Conservation (phyloP, 495 filamentous ascomycete species). For the Daldinia bambusicola region DNA sequence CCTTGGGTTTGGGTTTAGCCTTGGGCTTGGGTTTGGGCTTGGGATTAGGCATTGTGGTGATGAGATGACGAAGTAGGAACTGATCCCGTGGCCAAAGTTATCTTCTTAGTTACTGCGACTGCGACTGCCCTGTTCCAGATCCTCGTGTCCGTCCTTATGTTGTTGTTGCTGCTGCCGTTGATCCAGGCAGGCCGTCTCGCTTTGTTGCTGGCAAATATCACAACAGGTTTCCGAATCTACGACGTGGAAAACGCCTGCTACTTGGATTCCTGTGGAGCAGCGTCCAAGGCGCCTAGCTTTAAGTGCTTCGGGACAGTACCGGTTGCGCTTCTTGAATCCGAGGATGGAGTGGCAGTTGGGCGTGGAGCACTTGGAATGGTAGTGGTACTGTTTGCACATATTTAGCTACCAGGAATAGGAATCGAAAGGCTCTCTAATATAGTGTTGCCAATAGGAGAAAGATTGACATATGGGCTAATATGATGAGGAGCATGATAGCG, state of each 20-base stretch:
- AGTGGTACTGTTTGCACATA: slow-evolving; percentile 24
- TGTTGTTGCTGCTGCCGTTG: no score
- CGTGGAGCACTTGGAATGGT: not conserved
- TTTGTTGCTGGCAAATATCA: not conserved
- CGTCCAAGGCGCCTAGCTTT: slow-evolving; percentile 4
- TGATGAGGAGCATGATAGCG: not conserved
- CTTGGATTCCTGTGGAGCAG: not conserved
- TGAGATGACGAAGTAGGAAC: not conserved
- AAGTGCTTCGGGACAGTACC: slow-evolving; percentile 17
- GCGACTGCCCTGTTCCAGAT: not conserved
- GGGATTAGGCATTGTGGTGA: not conserved
- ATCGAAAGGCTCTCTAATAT: not conserved
- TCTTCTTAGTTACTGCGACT: not conserved
- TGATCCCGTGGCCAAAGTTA: not conserved
- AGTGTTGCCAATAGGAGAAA: not conserved
- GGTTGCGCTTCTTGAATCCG: slow-evolving; percentile 9
- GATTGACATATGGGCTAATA: not conserved
- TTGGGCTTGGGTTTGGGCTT: not conserved
- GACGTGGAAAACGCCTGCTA: no score
- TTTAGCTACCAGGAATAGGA: not conserved
- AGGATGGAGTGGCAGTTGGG: slow-evolving; percentile 6
- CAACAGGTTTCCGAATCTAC: not conserved
- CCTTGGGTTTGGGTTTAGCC: no score
- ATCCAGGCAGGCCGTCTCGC: not conserved
- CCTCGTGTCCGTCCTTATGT: not conserved